Percentiles rank a stretch among this genome's conserved stretches.
These are phyloP conservation scores for Aspergillus diversus DNA, from an alignment of 495 filamentous ascomycete genomes.

Conservation along the genomic window DNA sequence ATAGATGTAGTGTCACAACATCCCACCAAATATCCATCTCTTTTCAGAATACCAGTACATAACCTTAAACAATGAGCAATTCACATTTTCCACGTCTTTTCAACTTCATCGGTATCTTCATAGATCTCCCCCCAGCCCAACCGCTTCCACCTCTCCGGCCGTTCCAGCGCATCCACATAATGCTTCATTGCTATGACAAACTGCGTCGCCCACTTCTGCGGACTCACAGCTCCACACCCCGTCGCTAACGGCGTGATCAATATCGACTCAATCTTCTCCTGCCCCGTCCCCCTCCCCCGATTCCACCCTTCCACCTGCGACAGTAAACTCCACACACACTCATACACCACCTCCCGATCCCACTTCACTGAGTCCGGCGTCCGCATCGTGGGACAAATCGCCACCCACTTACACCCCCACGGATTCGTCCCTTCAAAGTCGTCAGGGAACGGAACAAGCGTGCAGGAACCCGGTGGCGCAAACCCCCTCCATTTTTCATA, in stretches of 20 bases:
- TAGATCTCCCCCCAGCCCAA: constrained; percentile 38
- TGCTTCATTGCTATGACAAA: constrained; percentile 53
- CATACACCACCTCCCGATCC: constrained; percentile 58
- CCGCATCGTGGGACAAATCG: constrained; percentile 57
- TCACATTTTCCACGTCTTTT: constrained; percentile 28
- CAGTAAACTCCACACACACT: constrained; percentile 56
- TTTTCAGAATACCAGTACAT: too few relatives aligned
- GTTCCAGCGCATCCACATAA: constrained; percentile 46
- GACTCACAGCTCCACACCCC: constrained; percentile 47
- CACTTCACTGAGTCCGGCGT: constrained; percentile 42
- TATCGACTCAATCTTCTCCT: constrained; percentile 40
- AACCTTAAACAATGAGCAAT: too few relatives aligned
- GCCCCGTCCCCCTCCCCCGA: constrained; percentile 16
- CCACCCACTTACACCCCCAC: constrained; percentile 47
- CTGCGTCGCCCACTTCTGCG: constrained; percentile 52
- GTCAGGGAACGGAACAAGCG: constrained; percentile 45
- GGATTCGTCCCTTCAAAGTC: constrained; percentile 30
- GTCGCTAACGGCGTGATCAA: constrained; percentile 55
- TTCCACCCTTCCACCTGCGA: constrained; percentile 51
- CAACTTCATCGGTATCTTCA: constrained; percentile 31
- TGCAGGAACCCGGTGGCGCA: constrained; percentile 52
- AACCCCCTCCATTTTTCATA: constrained; percentile 53
- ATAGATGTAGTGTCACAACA: too few relatives aligned
- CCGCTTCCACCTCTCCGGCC: constrained; percentile 35
- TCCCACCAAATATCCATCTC: neutral